These are phyloP conservation scores for Leucosporidium yakuticum DNA, from an alignment of 768 basidiomycete genomes.

Conservation along the genomic window DNA sequence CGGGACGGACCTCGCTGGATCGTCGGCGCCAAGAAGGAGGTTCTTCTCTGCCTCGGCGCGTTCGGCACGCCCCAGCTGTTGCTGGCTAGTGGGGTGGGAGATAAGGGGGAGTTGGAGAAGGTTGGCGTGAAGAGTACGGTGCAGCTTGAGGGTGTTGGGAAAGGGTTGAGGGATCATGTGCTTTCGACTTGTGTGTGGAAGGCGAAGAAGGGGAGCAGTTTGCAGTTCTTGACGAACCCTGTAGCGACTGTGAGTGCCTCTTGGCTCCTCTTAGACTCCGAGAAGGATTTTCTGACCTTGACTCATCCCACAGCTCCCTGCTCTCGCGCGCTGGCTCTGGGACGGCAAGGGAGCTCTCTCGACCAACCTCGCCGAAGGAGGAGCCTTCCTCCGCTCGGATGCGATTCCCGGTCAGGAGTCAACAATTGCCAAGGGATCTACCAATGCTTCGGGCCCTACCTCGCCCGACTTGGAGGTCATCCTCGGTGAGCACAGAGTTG, in stretches of 20 bases:
- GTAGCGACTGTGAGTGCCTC: slow-evolving; percentile 13
- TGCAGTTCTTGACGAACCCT: slow-evolving; percentile 21
- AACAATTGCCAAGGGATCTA: neutral
- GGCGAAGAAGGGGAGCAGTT: slow-evolving; percentile 10
- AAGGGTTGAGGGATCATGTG: slow-evolving; percentile 44
- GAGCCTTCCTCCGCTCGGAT: slow-evolving; percentile 32
- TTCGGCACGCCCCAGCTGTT: slow-evolving; percentile 30
- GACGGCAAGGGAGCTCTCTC: slow-evolving; percentile 19
- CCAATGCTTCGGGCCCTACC: slow-evolving; percentile 23
- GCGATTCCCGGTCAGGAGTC: slow-evolving; percentile 5
- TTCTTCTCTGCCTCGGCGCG: slow-evolving; percentile 23
- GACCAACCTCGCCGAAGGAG: slow-evolving; percentile 27
- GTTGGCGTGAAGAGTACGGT: slow-evolving; percentile 10
- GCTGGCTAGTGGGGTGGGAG: slow-evolving; percentile 19
- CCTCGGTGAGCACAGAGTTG: too few relatives aligned
- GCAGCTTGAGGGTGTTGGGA: slow-evolving; percentile 48
- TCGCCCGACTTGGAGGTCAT: slow-evolving; percentile 33
- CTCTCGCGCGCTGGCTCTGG: slow-evolving; percentile 23
- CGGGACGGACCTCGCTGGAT: slow-evolving; percentile 1
- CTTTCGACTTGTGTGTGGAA: neutral
- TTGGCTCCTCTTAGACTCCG: too few relatives aligned
- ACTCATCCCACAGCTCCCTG: slow-evolving; percentile 6
- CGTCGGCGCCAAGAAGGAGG: slow-evolving; percentile 14
- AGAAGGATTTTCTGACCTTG: too few relatives aligned
- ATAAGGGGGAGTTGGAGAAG: slow-evolving; percentile 8